Conservation (phyloP, 768 basidiomycete genomes). For the Phylloporus arenicola region DNA sequence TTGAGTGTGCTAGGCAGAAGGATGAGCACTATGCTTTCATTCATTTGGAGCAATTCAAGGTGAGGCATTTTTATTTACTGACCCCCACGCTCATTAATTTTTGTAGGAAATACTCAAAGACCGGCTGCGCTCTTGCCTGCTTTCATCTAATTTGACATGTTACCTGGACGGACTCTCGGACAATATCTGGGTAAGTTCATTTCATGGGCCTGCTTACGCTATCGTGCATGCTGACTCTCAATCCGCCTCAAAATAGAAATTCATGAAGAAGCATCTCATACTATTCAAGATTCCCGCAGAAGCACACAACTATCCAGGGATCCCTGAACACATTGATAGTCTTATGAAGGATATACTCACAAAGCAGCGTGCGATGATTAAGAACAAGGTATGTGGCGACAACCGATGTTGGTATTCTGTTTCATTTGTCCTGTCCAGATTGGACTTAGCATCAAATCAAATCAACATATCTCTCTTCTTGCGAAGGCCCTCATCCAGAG, state of each 20-base stretch:
- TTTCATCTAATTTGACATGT: background rate
- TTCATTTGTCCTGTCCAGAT: background rate
- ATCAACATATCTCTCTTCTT: background rate
- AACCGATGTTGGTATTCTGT: background rate
- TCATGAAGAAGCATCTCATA: background rate
- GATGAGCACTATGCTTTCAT: background rate
- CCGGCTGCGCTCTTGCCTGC: background rate
- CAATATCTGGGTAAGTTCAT: background rate
- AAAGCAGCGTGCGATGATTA: background rate
- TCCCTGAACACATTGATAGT: background rate
- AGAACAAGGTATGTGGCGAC: background rate
- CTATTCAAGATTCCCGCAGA: background rate
- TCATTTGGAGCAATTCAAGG: background rate
- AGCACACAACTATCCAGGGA: background rate
- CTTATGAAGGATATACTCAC: background rate
- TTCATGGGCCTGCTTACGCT: background rate
- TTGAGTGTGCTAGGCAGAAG: background rate
- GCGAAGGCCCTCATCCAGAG: background rate
- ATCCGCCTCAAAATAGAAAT: background rate
- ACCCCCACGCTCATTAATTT: too few relatives aligned
- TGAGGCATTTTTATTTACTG: background rate
- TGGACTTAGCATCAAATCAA: background rate
- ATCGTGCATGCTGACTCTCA: too few relatives aligned
- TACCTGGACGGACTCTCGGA: background rate
- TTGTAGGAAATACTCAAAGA: background rate